Evolutionary conservation across 805 yeast species (phyloP).

Genomic region (Scheffersomyces coipomensis): DNA sequence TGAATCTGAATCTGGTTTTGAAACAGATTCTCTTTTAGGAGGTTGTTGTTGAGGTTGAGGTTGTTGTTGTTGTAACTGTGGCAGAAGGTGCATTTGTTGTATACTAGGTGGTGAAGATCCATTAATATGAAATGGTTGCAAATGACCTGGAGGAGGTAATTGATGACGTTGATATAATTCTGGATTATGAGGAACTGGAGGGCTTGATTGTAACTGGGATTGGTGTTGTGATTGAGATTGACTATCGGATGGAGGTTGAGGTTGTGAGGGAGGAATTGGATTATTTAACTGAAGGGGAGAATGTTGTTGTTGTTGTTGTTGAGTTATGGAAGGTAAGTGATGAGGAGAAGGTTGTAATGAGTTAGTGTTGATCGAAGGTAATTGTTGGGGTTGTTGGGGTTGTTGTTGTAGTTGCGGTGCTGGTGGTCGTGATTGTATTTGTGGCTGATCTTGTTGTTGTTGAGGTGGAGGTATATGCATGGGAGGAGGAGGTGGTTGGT

Average conservation of each 20-base stretch:
- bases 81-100: background rate
- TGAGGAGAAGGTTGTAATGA: background rate
- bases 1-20: too few species aligned
- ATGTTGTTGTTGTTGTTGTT: slow-evolving; percentile 5
- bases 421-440: background rate
- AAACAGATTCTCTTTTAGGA: background rate
- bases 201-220: slow-evolving; percentile 7
- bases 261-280: background rate
- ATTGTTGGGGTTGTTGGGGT: slow-evolving; percentile 6
- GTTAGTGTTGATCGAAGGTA: slow-evolving; percentile 3
- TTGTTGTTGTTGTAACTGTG: background rate
- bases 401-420: background rate
- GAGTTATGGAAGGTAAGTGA: background rate
- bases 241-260: slow-evolving; percentile 6
- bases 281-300: slow-evolving; percentile 2
- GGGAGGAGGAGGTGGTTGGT: background rate
- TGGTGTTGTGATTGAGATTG: too few species aligned
- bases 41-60: background rate
- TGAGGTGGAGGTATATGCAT: slow-evolving; percentile 3
- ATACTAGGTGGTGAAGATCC: slow-evolving; percentile 5
- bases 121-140: slow-evolving; percentile 1
- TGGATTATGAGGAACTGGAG: slow-evolving; percentile 5
- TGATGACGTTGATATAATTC: slow-evolving; percentile 1
- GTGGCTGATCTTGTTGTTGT: slow-evolving; percentile 1
- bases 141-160: slow-evolving; percentile 1